Evolutionary conservation across 78 protist genomes (phyloP).

Genomic region (Pigoraptor vietnamica): DNA sequence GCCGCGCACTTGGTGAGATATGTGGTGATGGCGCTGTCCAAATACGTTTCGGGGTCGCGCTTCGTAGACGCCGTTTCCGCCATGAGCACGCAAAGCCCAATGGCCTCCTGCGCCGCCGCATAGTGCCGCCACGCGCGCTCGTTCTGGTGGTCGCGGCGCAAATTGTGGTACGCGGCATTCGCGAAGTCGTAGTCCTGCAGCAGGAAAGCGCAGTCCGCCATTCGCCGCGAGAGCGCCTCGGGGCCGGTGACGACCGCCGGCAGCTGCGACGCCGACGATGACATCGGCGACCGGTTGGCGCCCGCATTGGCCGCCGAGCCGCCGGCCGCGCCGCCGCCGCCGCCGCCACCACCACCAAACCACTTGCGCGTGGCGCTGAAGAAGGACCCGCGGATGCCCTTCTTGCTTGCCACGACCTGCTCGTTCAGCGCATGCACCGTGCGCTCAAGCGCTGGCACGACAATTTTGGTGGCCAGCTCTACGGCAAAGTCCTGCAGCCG

Average conservation of each 20-base stretch:
- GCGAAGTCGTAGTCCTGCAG: conserved; percentile 38
- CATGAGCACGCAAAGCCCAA: background rate
- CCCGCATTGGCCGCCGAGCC: background rate
- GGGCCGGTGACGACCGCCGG: background rate
- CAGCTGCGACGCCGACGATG: background rate
- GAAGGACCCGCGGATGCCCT: conserved; percentile 14
- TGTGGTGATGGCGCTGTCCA: conserved; percentile 2
- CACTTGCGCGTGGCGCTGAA: background rate
- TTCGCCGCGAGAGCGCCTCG: conserved; percentile 11
- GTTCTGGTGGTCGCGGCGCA: background rate
- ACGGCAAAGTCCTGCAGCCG: background rate
- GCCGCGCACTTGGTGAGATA: background rate
- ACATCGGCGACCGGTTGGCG: background rate
- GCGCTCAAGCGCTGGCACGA: conserved; percentile 1
- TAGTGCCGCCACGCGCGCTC: conserved; percentile 23
- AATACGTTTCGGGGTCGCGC: conserved; percentile 5
- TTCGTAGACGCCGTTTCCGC: background rate
- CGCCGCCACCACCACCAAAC: background rate
- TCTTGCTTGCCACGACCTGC: background rate
- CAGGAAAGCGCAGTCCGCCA: conserved; percentile 27
- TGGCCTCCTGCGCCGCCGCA: conserved; percentile 37
- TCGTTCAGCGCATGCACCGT: background rate
- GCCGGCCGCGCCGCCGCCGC: background rate
- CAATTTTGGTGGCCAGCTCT: background rate
- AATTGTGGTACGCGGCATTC: background rate